These are phyloP conservation scores for Suillus sp. DNA, from an alignment of 768 basidiomycete species.

Conservation along the genomic window DNA sequence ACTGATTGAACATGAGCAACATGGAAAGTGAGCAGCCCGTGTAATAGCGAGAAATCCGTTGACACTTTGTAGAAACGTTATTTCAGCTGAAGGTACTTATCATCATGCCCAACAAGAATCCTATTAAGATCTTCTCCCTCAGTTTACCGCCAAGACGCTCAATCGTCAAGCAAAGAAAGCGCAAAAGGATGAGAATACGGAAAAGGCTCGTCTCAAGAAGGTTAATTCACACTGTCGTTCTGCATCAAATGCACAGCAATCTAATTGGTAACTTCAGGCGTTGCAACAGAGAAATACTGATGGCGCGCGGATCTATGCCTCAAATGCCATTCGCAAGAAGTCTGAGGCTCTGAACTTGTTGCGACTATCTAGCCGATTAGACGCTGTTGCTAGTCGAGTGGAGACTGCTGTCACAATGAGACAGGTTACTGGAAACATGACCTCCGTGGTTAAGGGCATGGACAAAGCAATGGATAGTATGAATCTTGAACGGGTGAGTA, in stretches of 20 bases:
- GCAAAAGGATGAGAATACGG: constrained; percentile 88
- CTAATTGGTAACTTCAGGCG: constrained; percentile 55
- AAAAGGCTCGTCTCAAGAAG: constrained; percentile 94
- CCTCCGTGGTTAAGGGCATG: constrained; percentile 95
- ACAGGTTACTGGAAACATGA: constrained; percentile 95
- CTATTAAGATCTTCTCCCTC: constrained; percentile 16
- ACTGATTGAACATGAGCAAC: constrained; percentile 59
- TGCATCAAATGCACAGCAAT: not conserved
- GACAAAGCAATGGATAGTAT: constrained; percentile 99
- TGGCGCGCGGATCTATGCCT: constrained; percentile 96
- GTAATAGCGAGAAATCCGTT: constrained; percentile 24
- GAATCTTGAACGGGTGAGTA: constrained; percentile 91
- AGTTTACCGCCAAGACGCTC: constrained; percentile 99
- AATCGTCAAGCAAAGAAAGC: constrained; percentile 96
- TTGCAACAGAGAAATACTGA: constrained; percentile 96
- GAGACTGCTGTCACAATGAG: constrained; percentile 99
- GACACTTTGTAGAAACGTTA: constrained; percentile 75
- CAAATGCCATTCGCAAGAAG: constrained; percentile 98
- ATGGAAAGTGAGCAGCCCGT: constrained; percentile 75
- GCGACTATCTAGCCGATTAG: constrained; percentile 86
- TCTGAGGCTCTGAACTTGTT: constrained; percentile 90
- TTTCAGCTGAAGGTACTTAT: constrained; percentile 90
- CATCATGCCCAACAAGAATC: constrained; percentile 15
- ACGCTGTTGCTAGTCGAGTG: constrained; percentile 94
- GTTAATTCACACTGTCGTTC: constrained; percentile 39